These are phyloP conservation scores for Schizonepeta tenuifolia DNA, from an alignment of 257 asterid genomes.

Conservation along the genomic window DNA sequence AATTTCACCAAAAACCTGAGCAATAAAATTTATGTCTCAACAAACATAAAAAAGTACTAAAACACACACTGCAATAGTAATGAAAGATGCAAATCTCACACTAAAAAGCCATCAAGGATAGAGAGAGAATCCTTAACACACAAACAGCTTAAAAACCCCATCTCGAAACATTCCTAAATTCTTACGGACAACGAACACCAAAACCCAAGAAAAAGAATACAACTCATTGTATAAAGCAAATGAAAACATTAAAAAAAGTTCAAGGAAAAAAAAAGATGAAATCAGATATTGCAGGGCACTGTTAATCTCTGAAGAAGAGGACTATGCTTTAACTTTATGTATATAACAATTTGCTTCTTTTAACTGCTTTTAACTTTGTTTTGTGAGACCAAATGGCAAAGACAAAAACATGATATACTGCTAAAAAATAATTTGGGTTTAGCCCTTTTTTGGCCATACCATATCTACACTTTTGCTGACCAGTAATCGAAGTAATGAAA, in stretches of 20 bases:
- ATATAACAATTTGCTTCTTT: conserved; percentile 16
- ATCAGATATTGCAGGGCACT: conserved; percentile 29
- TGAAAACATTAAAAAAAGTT: neutral
- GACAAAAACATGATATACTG: conserved; percentile 20
- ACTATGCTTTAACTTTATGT: conserved; percentile 45
- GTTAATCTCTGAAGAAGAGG: conserved; percentile 13
- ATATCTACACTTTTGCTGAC: conserved; percentile 51
- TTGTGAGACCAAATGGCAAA: conserved; percentile 37
- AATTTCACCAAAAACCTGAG: neutral
- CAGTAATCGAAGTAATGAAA: conserved; percentile 11
- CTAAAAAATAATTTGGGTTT: conserved; percentile 17
- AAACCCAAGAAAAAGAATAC: conserved; percentile 38
- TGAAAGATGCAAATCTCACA: neutral
- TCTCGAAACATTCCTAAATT: conserved; percentile 41
- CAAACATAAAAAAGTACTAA: neutral
- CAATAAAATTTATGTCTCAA: neutral
- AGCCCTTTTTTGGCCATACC: conserved; percentile 20
- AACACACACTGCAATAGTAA: neutral
- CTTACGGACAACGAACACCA: conserved; percentile 40
- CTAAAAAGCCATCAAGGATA: neutral
- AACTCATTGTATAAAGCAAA: neutral
- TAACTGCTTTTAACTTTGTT: conserved; percentile 43
- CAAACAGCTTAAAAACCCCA: conserved; percentile 34
- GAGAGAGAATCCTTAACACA: conserved; percentile 11
- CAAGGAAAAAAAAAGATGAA: conserved; percentile 7